Base-by-base conservation (phyloP, 805 yeast genomes). In the Saccharomycopsis olivae region DNA sequence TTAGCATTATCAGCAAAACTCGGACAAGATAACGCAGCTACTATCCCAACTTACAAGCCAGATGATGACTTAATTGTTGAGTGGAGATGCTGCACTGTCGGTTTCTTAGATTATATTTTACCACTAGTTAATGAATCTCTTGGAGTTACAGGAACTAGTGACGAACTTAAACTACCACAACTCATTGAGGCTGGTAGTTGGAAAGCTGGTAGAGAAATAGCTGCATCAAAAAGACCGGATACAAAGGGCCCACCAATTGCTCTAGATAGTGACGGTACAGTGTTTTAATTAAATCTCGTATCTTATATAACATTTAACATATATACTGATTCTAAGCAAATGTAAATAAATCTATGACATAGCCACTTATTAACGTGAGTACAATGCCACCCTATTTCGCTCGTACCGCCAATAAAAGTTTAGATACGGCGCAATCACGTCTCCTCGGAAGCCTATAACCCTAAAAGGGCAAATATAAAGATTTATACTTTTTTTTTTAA, bases 131-230 rank as follows among this genome's bases (percentile, higher is more conserved):
- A 76, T 47, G 58, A 64, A 21, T 59, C 61, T 38, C 51, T 75
- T 36, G 57, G 54, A 0, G 58, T 60, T 24, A 48, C 43, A 8
- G 53, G 53, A 15, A 55, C 60, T 4, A 17, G 14, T 5, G 18
- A 35, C 8, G 58, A 59, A 34, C 51, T 76, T 34, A 47, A 54
- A 6, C 53, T 76, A 32, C 76, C 82, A 1, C 83, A 76, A 52
- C 51, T 76, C 41, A 69, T 76, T 35, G 84, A 76, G 48, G 82
- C 83, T 2, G 84, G 84, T 0, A 67, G 75, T 23, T 76, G 84
- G 84, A 71, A 69, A 46, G 70, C 78, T 2, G 84, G 84, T 1
- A 60, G 84, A 44, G 69, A 68, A 38, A 70, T 74, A 39, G 82
- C 84, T 2, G 68, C 68, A 8, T 51, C 58, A 41, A 49, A 62